phyloP scores from a whole-genome alignment of 768 basidiomycete genomes.

The Mycena polygramma region DNA sequence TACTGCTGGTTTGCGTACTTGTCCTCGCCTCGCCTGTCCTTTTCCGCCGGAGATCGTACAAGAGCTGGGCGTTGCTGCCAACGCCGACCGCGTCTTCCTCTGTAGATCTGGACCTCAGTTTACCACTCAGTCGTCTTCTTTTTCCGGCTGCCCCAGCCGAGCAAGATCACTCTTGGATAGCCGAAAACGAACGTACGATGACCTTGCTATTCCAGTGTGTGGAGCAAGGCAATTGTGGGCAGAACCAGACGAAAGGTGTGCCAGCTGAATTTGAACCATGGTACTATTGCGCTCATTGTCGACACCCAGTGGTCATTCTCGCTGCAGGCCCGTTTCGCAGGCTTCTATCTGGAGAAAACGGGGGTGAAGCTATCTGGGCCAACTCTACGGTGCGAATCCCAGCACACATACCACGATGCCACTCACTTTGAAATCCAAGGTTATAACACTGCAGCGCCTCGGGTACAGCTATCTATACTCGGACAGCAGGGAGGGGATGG shows the following conservation, averaged over 20 bases:
- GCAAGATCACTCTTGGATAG: conserved; percentile 26
- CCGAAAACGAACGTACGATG: conserved; percentile 27
- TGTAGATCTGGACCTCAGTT: not conserved
- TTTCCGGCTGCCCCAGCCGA: not conserved
- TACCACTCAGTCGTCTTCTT: conserved; percentile 1
- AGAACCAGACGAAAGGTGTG: conserved; percentile 48
- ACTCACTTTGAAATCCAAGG: conserved; percentile 16
- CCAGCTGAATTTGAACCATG: not conserved
- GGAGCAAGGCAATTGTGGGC: conserved; percentile 43
- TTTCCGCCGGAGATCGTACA: not conserved
- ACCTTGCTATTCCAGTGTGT: conserved; percentile 39
- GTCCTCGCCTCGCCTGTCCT: conserved; percentile 4
- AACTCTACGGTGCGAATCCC: conserved; percentile 42
- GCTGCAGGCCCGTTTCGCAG: conserved; percentile 47
- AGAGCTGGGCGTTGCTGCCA: conserved; percentile 1
- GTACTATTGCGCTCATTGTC: not conserved
- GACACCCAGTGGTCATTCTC: conserved; percentile 44
- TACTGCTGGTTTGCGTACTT: not conserved
- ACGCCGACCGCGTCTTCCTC: not conserved
- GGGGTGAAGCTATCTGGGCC: conserved; percentile 52
- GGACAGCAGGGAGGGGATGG: conserved; percentile 40
- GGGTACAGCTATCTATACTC: conserved; percentile 34
- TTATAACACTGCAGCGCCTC: conserved; percentile 41
- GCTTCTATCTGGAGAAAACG: conserved; percentile 38
- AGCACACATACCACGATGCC: not conserved